A percentile compares a stretch with the other conserved stretches of the same genome.
Evolutionary conservation across 306 rosid species (phyloP).

Genomic region (Cucurbita maxima): DNA sequence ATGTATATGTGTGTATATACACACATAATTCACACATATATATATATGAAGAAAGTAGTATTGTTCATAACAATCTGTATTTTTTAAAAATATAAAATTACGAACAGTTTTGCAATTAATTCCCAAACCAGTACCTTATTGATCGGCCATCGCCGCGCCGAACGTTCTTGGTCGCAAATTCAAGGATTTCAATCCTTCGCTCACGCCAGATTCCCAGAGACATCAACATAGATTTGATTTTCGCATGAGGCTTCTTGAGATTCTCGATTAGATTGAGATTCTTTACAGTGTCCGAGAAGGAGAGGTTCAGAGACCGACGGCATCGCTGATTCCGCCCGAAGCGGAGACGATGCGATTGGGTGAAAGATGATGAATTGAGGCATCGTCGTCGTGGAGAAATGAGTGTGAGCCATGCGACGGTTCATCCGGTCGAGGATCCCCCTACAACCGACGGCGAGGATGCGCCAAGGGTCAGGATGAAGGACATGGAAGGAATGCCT

Average conservation of each 20-base stretch:
- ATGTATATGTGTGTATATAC: too few species aligned
- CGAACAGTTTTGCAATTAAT: not conserved
- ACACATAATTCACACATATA: too few species aligned
- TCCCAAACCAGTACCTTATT: not conserved
- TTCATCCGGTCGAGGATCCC: constrained; percentile 64
- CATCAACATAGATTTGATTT: not conserved
- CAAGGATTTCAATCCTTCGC: not conserved
- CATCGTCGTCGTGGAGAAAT: constrained; percentile 28
- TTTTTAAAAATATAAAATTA: too few species aligned
- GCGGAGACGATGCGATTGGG: not conserved
- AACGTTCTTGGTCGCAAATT: not conserved
- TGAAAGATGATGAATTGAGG: constrained; percentile 1
- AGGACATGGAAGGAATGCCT: constrained; percentile 83
- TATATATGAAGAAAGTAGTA: too few species aligned
- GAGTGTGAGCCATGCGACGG: constrained; percentile 83
- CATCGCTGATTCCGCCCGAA: not conserved
- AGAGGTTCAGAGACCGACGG: not conserved
- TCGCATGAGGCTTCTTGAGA: not conserved
- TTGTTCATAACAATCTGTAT: too few species aligned
- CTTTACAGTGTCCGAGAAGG: not conserved
- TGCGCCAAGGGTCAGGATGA: constrained; percentile 64
- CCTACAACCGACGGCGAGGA: constrained; percentile 43
- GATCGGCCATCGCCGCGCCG: not conserved
- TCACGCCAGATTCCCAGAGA: not conserved
- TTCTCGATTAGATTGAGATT: not conserved